These are phyloP conservation scores for Amoebophrya sp. DNA, from an alignment of 169 alveolate genomes.

Conservation along the genomic window DNA sequence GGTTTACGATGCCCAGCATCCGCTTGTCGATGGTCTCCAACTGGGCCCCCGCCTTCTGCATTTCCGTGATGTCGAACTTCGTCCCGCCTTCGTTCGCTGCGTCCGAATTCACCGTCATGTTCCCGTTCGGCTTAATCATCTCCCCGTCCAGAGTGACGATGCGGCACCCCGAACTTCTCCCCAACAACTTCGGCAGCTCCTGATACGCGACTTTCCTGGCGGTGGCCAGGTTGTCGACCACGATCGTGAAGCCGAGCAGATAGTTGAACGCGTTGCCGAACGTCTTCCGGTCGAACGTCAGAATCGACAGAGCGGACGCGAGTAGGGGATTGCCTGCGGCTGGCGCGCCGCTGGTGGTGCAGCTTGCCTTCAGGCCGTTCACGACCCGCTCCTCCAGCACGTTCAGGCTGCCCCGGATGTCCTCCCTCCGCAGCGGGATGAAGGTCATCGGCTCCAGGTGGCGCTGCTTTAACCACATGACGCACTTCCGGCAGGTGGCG, in stretches of 20 bases:
- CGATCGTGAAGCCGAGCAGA: background rate
- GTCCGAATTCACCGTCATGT: background rate
- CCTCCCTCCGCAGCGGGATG: background rate
- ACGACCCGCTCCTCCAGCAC: background rate
- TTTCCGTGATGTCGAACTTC: slow-evolving; percentile 11
- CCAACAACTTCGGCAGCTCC: background rate
- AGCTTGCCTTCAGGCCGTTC: background rate
- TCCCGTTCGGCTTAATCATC: slow-evolving; percentile 18
- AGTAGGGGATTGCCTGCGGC: too few species aligned
- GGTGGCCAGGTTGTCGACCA: background rate
- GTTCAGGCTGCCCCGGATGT: background rate
- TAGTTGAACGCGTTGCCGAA: background rate
- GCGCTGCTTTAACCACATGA: background rate
- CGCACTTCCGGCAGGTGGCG: background rate
- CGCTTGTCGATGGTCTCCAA: background rate
- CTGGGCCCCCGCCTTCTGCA: background rate
- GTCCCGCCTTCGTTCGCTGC: background rate
- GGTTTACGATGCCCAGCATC: background rate
- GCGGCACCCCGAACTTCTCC: background rate
- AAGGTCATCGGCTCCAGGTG: background rate
- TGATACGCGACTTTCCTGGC: background rate
- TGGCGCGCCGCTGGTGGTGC: too few species aligned
- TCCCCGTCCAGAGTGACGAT: background rate
- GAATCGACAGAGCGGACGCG: background rate
- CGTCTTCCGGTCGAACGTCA: background rate